Base-by-base conservation (phyloP, 2,329 filamentous ascomycete genomes). In the Cladosporium cucumerinum region DNA sequence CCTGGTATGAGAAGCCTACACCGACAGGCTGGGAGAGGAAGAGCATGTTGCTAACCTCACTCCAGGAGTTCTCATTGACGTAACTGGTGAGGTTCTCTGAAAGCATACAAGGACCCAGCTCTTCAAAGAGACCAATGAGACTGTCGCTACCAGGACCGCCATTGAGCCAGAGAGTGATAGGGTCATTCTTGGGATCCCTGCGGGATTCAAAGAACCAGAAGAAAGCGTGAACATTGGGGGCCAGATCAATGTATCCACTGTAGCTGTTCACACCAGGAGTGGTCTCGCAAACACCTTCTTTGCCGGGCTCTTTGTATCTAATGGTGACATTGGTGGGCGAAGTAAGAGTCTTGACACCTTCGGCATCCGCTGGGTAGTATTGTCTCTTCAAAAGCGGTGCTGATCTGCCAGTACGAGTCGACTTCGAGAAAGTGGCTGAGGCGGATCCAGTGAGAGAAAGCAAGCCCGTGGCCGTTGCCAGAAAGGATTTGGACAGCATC, bases 131-230 rank as follows among this genome's bases (percentile, higher is more conserved):
- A 1, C 85, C 84, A 65, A 86, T 83, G 71, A 87, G 76, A 11
- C 81, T 84, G 66, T 82, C 81, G 18, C 76, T 79, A 1, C 85
- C 85, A 0, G 86, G 86, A 0, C 86, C 86, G 21, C 86, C 85
- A 64, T 86, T 86, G 73, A 88, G 80, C 82, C 85, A 88, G 32
- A 87, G 82, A 0, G 82, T 80, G 2, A 88, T 75, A 0, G 86
- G 86, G 0, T 85, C 85, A 69, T 83, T 83, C 10, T 74, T 70
- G 1, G 86, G 81, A 70, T 85, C 80, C 61, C 85, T 82, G 18
- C 85, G 79, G 0, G 85, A 80, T 67, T 87, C 85, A 69, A 89
- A 88, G 71, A 87, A 88, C 84, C 85, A 86, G 73, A 88, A 89
- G 73, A 87, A 88, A 0, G 77, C 77, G 60, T 81, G 73, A 1